phyloP scores from a whole-genome alignment of 352 stramenopile species.

The Aphanomyces euteiches region DNA sequence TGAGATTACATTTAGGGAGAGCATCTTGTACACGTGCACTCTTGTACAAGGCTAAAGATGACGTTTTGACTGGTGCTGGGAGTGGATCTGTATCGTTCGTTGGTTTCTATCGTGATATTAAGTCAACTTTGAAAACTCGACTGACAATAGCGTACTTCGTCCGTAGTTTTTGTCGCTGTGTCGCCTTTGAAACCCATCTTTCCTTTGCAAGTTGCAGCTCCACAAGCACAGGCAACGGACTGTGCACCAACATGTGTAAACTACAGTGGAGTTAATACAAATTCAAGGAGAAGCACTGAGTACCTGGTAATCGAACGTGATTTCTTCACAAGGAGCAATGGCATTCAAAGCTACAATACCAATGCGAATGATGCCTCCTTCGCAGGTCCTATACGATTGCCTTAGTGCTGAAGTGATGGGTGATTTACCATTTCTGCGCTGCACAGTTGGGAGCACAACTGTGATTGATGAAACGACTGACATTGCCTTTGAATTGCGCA shows the following conservation, averaged over 20 bases:
- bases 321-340: conserved; percentile 58
- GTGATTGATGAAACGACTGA: conserved; percentile 96
- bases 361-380: conserved; percentile 61
- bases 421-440: conserved; percentile 89
- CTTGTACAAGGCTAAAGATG: conserved; percentile 74
- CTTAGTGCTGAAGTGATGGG: neutral
- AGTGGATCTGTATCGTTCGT: conserved; percentile 25
- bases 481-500: conserved; percentile 84
- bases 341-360: conserved; percentile 70
- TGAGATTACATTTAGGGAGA: neutral
- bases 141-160: neutral
- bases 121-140: neutral
- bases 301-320: conserved; percentile 85
- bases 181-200: conserved; percentile 60
- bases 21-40: conserved; percentile 40
- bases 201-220: conserved; percentile 61
- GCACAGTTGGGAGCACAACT: conserved; percentile 93
- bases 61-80: conserved; percentile 56
- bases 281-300: conserved; percentile 19
- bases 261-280: neutral
- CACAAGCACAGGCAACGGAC: conserved; percentile 70
- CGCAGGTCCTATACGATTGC: conserved; percentile 6
- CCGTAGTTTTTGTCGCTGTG: neutral
- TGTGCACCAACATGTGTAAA: conserved; percentile 61
- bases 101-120: neutral